Evolutionary conservation across 106 monocot genomes (phyloP), one percentile per base, ranked within the genome.

Genomic region (Gastrodia elata): DNA sequence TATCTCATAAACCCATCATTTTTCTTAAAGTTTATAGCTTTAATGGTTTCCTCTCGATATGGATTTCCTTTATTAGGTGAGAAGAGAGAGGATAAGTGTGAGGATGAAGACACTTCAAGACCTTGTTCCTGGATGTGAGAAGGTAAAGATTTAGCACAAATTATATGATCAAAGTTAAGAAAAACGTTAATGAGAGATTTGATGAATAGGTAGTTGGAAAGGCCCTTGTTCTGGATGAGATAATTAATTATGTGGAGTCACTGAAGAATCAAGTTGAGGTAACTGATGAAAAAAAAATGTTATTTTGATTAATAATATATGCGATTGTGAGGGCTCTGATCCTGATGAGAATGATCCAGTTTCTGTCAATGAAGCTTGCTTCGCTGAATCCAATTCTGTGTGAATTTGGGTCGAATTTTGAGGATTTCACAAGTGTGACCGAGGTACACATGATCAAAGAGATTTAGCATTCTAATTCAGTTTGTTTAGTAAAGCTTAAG

Each of bases 201-300:
- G 57, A 27, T 58, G n/a, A 25, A 9, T 16, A 58, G 57, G 24
- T 58, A 8, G 26, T 25, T 25, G 57, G 57, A 25, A 58, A 58
- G n/a, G 57, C 57, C 57, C 57, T 25, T 58, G 57, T 58, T 27
- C 57, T 58, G 25, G 57, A 58, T 58, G 22, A 58, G 57, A 58
- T 58, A 58, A 58, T 58, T 25, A 58, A 58, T 58, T 58, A 58
- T 58, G 57, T 58, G 7, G 57, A 58, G n/a, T 58, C 4, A n/a
- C 26, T 58, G n/a, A 27, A 58, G 57, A 58, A 58, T 27, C 57
- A 58, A 26, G 57, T 61, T 61, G 61, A 61, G 27, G 61, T 61
- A 32, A 61, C 3, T 28, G 30, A 32, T 5, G 11, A 32, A 2
- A 6, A 7, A 13, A 43, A 43, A 13, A 43, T n/a, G n/a, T n/a